These are phyloP conservation scores for Phytophthora megakarya DNA, from an alignment of 352 stramenopile species.

Conservation along the genomic window DNA sequence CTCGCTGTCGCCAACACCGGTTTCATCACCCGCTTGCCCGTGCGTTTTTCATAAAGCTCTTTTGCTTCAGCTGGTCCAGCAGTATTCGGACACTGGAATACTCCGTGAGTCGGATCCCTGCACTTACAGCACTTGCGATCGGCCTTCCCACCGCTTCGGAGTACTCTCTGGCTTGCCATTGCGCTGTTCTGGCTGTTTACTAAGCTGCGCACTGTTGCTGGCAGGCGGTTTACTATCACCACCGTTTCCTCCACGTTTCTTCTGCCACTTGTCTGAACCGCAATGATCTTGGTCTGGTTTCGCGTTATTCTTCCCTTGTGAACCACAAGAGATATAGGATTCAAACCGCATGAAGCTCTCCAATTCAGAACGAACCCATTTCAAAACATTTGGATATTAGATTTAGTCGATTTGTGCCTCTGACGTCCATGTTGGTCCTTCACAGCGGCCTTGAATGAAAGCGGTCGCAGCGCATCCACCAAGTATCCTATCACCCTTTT, in stretches of 20 bases:
- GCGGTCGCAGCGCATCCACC: background rate
- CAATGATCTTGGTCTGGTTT: background rate
- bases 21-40: no score
- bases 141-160: background rate
- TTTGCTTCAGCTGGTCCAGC: no score
- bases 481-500: constrained; percentile 14
- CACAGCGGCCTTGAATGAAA: constrained; percentile 4
- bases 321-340: background rate
- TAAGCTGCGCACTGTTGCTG: background rate
- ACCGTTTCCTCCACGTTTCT: background rate
- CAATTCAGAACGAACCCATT: background rate
- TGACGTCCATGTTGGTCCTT: constrained; percentile 11
- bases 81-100: no score
- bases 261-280: background rate
- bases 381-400: background rate
- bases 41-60: no score
- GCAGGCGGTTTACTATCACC: background rate
- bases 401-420: constrained; percentile 5
- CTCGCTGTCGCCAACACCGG: no score
- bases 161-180: no score
- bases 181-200: no score
- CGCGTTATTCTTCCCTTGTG: background rate
- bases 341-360: constrained; percentile 15
- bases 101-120: no score
- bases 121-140: no score